Percentiles rank a stretch among this genome's conserved stretches.
Evolutionary conservation across 192 early-diverging fungal species (phyloP).

Genomic region (Coemansia sp.): DNA sequence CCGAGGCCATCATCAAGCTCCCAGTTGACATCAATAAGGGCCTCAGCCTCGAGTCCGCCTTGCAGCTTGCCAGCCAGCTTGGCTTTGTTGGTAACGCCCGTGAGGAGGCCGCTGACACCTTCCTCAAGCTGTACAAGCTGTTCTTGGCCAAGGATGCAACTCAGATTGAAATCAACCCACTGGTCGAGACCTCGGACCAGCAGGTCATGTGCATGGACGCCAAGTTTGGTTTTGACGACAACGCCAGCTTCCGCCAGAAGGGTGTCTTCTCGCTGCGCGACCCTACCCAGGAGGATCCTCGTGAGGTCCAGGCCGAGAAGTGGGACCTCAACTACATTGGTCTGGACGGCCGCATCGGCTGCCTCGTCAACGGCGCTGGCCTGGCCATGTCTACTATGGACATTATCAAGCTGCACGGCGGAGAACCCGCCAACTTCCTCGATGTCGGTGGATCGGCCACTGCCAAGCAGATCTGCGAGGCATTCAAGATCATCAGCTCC

Average conservation of each 20-base stretch:
- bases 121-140: constrained; percentile 91
- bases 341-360: constrained; percentile 96
- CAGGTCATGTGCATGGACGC: constrained; percentile 98
- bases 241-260: constrained; percentile 96
- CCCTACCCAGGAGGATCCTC: constrained; percentile 92
- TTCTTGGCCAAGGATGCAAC: constrained; percentile 97
- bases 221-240: constrained; percentile 99
- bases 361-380: constrained; percentile 97
- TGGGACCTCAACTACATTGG: constrained; percentile 99
- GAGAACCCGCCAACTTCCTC: constrained; percentile 98
- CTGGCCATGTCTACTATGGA: constrained; percentile 99
- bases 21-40: constrained; percentile 89
- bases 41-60: constrained; percentile 71
- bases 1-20: constrained; percentile 92
- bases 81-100: constrained; percentile 82
- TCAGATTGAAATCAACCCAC: constrained; percentile 99
- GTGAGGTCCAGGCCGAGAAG: constrained; percentile 96
- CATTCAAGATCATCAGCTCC: constrained; percentile 98
- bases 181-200: constrained; percentile 86
- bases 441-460: constrained; percentile 98
- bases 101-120: constrained; percentile 88
- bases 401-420: constrained; percentile 99
- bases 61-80: constrained; percentile 77
- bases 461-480: constrained; percentile 93
- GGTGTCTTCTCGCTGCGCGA: constrained; percentile 89